phyloP scores from a whole-genome alignment of 1,284 basidiomycete species.

The Ceratobasidium sp. region DNA sequence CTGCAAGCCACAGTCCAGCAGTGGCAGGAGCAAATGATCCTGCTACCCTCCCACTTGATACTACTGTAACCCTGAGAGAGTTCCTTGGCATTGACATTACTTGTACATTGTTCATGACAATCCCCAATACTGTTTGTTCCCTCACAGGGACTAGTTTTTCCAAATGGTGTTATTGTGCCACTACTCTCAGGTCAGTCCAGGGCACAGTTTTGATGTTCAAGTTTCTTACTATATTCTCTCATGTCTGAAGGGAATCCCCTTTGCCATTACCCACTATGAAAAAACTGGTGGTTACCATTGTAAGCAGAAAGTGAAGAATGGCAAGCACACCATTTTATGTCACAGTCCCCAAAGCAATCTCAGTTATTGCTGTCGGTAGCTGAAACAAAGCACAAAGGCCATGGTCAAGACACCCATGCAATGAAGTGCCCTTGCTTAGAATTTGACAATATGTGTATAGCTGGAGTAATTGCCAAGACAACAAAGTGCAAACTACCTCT shows the following conservation, averaged over 20 bases:
- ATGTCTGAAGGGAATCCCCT: conserved; percentile 10
- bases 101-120: not conserved
- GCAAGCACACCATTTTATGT: not conserved
- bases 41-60: not conserved
- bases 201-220: not conserved
- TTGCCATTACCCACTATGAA: conserved; percentile 12
- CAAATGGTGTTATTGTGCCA: not conserved
- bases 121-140: not conserved
- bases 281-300: conserved; percentile 6
- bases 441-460: too few relatives aligned
- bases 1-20: too few relatives aligned
- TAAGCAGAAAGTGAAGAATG: not conserved
- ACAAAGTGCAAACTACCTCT: too few relatives aligned
- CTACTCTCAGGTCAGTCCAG: not conserved
- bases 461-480: too few relatives aligned
- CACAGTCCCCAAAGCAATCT: too few relatives aligned
- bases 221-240: not conserved
- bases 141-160: not conserved
- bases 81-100: not conserved
- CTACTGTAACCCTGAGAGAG: not conserved
- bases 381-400: too few relatives aligned
- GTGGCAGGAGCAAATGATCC: too few relatives aligned
- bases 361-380: too few relatives aligned
- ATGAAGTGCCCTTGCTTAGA: too few relatives aligned
- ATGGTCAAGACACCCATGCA: too few relatives aligned